phyloP scores from a whole-genome alignment of 345 rosid genomes.

The Heritiera littoralis region DNA sequence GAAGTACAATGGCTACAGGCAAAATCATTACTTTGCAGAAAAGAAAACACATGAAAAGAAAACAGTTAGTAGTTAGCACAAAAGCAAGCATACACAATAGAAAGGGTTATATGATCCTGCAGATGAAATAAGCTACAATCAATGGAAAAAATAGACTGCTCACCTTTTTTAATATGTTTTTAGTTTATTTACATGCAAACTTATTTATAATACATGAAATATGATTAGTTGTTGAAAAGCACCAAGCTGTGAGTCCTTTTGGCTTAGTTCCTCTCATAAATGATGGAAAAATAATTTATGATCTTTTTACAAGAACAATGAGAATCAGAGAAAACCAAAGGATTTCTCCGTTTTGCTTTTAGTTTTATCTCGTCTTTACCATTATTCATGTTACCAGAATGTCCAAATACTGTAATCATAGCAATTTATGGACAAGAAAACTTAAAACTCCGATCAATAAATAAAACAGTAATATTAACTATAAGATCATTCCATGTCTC shows the following conservation, averaged over 20 bases:
- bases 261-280: background rate
- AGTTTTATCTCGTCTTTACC: background rate
- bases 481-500: background rate
- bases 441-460: background rate
- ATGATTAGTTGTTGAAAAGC: background rate
- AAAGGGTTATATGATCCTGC: background rate
- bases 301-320: background rate
- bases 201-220: background rate
- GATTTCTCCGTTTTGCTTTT: background rate
- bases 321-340: background rate
- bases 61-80: background rate
- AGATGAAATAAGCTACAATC: background rate
- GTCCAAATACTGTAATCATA: background rate
- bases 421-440: background rate
- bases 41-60: background rate
- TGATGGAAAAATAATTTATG: background rate
- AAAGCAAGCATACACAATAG: background rate
- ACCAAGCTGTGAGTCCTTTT: background rate
- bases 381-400: background rate
- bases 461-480: background rate
- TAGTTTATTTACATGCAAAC: background rate
- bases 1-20: background rate
- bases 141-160: background rate
- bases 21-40: background rate
- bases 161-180: background rate